These are phyloP conservation scores for Thyridium curvatum DNA, from an alignment of 2,329 filamentous ascomycete genomes.

Conservation along the genomic window DNA sequence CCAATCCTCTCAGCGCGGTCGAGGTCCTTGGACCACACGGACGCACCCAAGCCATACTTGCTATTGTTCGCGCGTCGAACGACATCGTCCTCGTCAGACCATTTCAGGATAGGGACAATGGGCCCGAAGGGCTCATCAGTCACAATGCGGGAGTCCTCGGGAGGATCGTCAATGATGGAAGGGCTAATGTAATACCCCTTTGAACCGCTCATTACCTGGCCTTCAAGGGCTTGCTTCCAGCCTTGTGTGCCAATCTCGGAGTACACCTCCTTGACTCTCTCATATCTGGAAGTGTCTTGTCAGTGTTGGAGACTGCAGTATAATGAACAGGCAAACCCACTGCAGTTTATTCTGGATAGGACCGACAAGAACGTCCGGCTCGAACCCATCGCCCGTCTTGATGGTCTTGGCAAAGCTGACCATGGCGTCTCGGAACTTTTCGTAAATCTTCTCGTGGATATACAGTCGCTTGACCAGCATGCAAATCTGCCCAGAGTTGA, in stretches of 20 bases:
- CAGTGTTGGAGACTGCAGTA: no score
- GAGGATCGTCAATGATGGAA: slow-evolving; percentile 55
- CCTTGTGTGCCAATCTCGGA: slow-evolving; percentile 38
- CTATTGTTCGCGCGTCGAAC: slow-evolving; percentile 39
- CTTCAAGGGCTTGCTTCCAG: no score
- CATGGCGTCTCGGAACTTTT: slow-evolving; percentile 37
- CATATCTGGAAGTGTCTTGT: no score
- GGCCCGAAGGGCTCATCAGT: slow-evolving; percentile 45
- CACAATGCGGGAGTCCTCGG: slow-evolving; percentile 49
- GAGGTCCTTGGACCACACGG: slow-evolving; percentile 45
- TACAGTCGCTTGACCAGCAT: slow-evolving; percentile 45
- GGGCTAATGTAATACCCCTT: slow-evolving; percentile 52
- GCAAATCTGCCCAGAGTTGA: slow-evolving; percentile 48
- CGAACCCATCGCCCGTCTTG: slow-evolving; percentile 36
- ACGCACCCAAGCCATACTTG: slow-evolving; percentile 44
- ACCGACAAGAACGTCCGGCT: slow-evolving; percentile 37
- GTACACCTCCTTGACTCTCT: slow-evolving; percentile 45
- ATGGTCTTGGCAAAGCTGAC: slow-evolving; percentile 34
- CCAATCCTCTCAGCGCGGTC: slow-evolving; percentile 39
- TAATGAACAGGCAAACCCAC: slow-evolving; percentile 22
- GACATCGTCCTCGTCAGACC: slow-evolving; percentile 38
- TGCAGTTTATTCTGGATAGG: slow-evolving; percentile 57
- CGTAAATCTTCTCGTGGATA: slow-evolving; percentile 44
- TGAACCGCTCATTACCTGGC: slow-evolving; percentile 32
- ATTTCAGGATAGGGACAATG: slow-evolving; percentile 39